Percentiles rank a stretch among this genome's conserved stretches.
phyloP scores from a whole-genome alignment of 2,329 filamentous ascomycete genomes.

The Penicillium concentricum region DNA sequence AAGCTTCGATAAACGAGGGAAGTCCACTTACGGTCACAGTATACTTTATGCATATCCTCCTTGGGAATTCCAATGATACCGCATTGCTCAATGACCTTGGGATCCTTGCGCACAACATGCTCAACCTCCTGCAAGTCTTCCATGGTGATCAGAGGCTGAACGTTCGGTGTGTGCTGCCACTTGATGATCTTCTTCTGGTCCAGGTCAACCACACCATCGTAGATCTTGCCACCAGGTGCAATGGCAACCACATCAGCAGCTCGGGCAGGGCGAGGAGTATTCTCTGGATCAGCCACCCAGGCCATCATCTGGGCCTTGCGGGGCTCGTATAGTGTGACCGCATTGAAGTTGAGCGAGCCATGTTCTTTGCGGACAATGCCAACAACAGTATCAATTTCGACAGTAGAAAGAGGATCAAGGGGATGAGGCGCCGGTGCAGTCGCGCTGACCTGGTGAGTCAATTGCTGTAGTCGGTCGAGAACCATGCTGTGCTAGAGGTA shows the following conservation, averaged over 20 bases:
- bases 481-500: slow-evolving; percentile 47
- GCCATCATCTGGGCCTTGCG: slow-evolving; percentile 79
- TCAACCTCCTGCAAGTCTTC: slow-evolving; percentile 85
- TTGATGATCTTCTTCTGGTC: slow-evolving; percentile 63
- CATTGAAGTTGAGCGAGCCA: slow-evolving; percentile 76
- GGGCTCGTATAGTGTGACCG: slow-evolving; percentile 79
- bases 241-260: slow-evolving; percentile 83
- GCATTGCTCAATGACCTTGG: slow-evolving; percentile 88
- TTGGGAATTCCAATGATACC: slow-evolving; percentile 74
- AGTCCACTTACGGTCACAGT: slow-evolving; percentile 70
- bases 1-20: not conserved
- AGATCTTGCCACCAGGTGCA: slow-evolving; percentile 73
- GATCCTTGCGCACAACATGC: slow-evolving; percentile 69
- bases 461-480: slow-evolving; percentile 63
- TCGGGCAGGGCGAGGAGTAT: slow-evolving; percentile 62
- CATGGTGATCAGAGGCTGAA: slow-evolving; percentile 89
- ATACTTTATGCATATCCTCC: slow-evolving; percentile 91
- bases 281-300: slow-evolving; percentile 69
- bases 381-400: slow-evolving; percentile 72
- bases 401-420: slow-evolving; percentile 70
- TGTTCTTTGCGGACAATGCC: slow-evolving; percentile 68
- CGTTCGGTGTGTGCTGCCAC: slow-evolving; percentile 73
- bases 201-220: slow-evolving; percentile 78
- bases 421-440: slow-evolving; percentile 62
- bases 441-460: slow-evolving; percentile 61